Base-by-base conservation (phyloP, 2,329 filamentous ascomycete genomes). In the Curvularia eragrostidis region DNA sequence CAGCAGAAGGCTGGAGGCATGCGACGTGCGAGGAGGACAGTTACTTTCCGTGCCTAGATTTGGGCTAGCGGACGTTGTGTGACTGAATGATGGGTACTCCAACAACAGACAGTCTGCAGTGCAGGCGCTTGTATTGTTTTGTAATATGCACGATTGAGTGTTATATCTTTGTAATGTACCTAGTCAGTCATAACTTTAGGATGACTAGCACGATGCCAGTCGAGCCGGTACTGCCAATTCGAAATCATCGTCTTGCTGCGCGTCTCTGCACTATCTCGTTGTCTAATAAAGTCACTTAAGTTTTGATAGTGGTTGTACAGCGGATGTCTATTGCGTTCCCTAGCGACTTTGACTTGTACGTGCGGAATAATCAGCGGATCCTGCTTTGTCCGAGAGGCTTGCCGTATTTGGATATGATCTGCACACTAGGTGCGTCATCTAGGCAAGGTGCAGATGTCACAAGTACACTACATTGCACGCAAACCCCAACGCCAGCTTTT, bases 41-140 rank as follows among this genome's bases (percentile, higher is more conserved):
- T 42, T n/a, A 42, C 56, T 12, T 63, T 62, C 61, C 56, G 56
- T 49, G 61, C 58, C 48, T 63, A 61, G 50, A 54, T 39, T 32
- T 28, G 30, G 41, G 23, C 32, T 5, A 26, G 26, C 7, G 12
- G 13, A n/a, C 34, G 34, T 13, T 24, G n/a, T 26, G 28, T 44
- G 24, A 39, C 46, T 55, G 48, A 30, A 39, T 32, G 36, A 44
- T 39, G 5, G 13, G 15, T 1, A 48, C 32, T 36, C 21, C 15
- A 5, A 18, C 21, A n/a, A 36, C 13, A 24, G 32, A 38, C 5
- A 5, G 18, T 47, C 44, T 48, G 44, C 44, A 23, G 28, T 9
- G 28, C 44, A 36, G 46, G 23, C 18, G 26, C 9, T 24, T 36
- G 8, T 48, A 34, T 36, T 26, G 30, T 48, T 38, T 38, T 48